Conservation (phyloP, 2,329 filamentous ascomycete species). For the Beauveria scarabaeidicola region DNA sequence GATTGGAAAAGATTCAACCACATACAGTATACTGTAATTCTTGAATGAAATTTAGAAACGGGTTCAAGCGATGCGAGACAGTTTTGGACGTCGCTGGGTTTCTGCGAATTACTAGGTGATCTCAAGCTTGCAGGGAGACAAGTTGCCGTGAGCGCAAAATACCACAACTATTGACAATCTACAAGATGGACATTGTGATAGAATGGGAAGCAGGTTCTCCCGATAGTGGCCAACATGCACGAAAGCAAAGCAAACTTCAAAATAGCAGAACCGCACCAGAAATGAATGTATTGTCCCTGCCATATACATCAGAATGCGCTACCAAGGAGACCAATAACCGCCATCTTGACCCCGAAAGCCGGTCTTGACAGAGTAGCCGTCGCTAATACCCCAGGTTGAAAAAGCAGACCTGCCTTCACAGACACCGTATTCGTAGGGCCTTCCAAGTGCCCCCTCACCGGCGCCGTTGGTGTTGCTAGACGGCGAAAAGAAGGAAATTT, state of each 20-base stretch:
- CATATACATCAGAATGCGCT: not conserved
- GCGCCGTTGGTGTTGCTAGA: slow-evolving; percentile 11
- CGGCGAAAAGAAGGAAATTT: slow-evolving; percentile 12
- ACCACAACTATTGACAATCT: too few relatives aligned
- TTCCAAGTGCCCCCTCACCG: slow-evolving; percentile 6
- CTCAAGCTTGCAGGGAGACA: too few relatives aligned
- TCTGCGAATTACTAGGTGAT: too few relatives aligned
- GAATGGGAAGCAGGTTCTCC: too few relatives aligned
- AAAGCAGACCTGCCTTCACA: slow-evolving; percentile 13
- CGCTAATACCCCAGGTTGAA: not conserved
- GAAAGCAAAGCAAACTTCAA: not conserved
- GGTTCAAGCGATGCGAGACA: too few relatives aligned
- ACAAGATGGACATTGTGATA: not conserved
- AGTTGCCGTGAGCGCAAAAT: too few relatives aligned
- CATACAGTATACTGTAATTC: too few relatives aligned
- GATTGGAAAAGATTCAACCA: too few relatives aligned
- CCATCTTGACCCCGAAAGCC: not conserved
- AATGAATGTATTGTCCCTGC: not conserved
- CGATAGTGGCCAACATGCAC: too few relatives aligned
- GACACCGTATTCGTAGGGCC: slow-evolving; percentile 15
- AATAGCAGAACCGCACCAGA: not conserved
- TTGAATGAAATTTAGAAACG: too few relatives aligned
- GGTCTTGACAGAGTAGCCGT: not conserved
- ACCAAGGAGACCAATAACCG: not conserved
- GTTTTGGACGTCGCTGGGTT: too few relatives aligned